A percentile compares a stretch with the other conserved stretches of the same genome.
Evolutionary conservation across 495 filamentous ascomycete species (phyloP).

Genomic region (Tuber calosporum): DNA sequence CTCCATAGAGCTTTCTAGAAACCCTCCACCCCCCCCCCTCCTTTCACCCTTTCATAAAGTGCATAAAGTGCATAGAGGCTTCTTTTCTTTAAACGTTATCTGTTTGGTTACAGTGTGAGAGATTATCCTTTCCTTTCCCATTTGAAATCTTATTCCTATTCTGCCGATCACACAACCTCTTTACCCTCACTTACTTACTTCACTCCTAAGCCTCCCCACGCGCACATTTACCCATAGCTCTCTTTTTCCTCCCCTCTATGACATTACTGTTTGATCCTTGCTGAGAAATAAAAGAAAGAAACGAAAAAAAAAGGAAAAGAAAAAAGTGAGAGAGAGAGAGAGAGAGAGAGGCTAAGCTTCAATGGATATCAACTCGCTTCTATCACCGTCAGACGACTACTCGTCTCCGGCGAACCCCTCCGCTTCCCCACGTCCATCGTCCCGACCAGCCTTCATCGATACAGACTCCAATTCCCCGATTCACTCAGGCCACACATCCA

Average conservation of each 20-base stretch:
- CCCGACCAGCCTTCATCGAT: conserved; percentile 37
- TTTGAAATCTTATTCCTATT: background rate
- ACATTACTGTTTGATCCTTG: background rate
- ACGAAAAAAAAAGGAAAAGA: background rate
- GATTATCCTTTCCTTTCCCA: background rate
- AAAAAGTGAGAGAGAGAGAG: no score
- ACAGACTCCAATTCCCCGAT: conserved; percentile 37
- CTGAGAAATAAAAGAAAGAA: background rate
- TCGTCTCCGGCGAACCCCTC: conserved; percentile 48
- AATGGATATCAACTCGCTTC: conserved; percentile 68
- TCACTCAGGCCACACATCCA: conserved; percentile 20
- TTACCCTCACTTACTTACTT: background rate
- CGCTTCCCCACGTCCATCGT: conserved; percentile 38
- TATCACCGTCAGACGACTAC: conserved; percentile 58
- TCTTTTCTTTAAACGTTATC: background rate
- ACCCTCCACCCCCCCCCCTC: background rate
- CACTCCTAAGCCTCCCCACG: background rate
- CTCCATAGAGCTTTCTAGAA: background rate
- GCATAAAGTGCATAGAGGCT: background rate
- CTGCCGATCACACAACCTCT: background rate
- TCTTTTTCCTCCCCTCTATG: background rate
- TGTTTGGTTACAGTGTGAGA: background rate
- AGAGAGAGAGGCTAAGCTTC: no score
- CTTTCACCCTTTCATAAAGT: background rate
- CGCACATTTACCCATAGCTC: background rate